Evolutionary conservation across 352 stramenopile species (phyloP), one percentile per base, ranked within the genome.

Genomic region (Phytophthora sansomeana): DNA sequence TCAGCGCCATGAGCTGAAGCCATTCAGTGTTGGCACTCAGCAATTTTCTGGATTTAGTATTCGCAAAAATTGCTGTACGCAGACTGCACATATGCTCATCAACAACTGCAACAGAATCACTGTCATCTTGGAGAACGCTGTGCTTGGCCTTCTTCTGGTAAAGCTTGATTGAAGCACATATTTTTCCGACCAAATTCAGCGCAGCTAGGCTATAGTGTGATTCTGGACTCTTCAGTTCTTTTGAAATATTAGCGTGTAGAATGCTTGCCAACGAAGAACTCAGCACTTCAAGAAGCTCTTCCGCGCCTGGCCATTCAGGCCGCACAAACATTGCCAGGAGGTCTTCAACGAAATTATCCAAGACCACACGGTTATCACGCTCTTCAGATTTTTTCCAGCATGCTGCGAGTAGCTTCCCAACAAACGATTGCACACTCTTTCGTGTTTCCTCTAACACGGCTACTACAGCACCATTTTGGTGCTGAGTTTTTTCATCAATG

Each of bases 331-430:
- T 90, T 7, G 77, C 69, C 13, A 96, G 74, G 32, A 96, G 52
- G 62, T 96, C 89, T 64, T 96, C 87, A 26, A 91, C 69, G 55
- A 96, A 92, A 38, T 95, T 90, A 16, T 95, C 89, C 13, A 96
- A 67, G 14, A 90, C 68, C 43, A 89, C 69, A 19, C 87, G 85
- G 65, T 89, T 83, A 52, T 94, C 83, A 32, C 82, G 70, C 29
- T 94, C 86, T 56, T 96, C 87, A 8, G 73, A 79, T 63, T 93
- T 96, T 67, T 94, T 95, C 72, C 92, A 78, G 53, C 85, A 96
- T 52, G 88, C 82, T 44, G 71, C 85, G 41, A 96, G 49, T 43
- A 96, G 55, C 14, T 70, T 52, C 14, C 58, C 38, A 26, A 90
- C 73, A 43, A 96, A 90, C 1, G 56, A 36, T 6, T 62, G 58